Conservation (phyloP, 495 filamentous ascomycete species). For the Evernia prunastri region DNA sequence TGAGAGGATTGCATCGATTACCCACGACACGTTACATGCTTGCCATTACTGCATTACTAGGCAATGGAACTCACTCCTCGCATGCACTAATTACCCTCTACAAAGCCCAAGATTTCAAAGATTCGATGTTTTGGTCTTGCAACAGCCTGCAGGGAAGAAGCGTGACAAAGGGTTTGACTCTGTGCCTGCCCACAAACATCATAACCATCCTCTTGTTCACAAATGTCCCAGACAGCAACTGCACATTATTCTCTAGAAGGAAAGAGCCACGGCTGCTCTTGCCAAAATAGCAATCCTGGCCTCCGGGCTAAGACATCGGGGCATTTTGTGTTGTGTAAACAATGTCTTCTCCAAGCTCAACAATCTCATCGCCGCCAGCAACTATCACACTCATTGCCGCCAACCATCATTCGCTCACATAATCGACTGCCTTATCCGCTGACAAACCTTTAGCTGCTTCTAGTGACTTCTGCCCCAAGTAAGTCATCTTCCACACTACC, state of each 20-base stretch:
- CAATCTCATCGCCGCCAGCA: constrained; percentile 2
- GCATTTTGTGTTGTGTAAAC: neutral
- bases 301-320: neutral
- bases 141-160: neutral
- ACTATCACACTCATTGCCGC: constrained; percentile 1
- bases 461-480: neutral
- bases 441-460: neutral
- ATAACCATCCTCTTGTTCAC: neutral
- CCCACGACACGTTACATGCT: neutral
- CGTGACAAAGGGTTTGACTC: neutral
- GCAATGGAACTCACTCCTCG: neutral
- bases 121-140: neutral
- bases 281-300: neutral
- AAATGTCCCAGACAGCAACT: neutral
- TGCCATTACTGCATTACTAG: neutral
- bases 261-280: neutral
- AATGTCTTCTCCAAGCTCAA: neutral
- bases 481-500: neutral
- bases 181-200: neutral
- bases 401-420: constrained; percentile 10
- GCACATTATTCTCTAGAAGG: neutral
- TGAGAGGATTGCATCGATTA: too few relatives aligned
- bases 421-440: neutral
- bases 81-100: neutral
- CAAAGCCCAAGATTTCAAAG: neutral